These are phyloP conservation scores for Bullera alba DNA, from an alignment of 768 basidiomycete species.

Conservation along the genomic window DNA sequence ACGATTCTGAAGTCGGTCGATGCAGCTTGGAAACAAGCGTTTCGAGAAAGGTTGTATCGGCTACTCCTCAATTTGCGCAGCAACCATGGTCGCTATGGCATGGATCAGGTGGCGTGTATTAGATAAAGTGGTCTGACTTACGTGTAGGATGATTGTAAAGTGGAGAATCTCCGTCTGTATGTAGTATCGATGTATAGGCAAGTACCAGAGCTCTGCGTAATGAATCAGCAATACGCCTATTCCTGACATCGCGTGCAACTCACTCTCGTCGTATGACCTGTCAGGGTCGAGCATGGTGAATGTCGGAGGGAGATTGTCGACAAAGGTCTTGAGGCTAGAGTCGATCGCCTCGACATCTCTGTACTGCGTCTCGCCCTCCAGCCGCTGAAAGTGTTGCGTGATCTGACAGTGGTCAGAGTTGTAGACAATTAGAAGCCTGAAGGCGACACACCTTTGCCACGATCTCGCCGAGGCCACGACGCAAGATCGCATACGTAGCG, in stretches of 20 bases:
- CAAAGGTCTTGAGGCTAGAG: constrained; percentile 72
- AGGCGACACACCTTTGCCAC: constrained; percentile 55
- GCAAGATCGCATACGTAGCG: constrained; percentile 80
- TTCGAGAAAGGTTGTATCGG: constrained; percentile 70
- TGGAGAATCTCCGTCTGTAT: constrained; percentile 70
- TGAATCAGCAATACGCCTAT: background rate
- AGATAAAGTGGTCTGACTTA: constrained; percentile 11
- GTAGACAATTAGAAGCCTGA: background rate
- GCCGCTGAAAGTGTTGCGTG: constrained; percentile 86
- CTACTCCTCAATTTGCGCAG: constrained; percentile 70
- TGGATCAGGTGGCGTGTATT: background rate
- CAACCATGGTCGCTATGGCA: constrained; percentile 70
- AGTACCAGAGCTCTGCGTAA: constrained; percentile 35
- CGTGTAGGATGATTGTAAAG: constrained; percentile 45
- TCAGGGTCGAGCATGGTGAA: constrained; percentile 59
- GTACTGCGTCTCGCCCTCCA: constrained; percentile 69
- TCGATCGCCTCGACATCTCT: constrained; percentile 74
- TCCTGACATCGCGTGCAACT: constrained; percentile 47
- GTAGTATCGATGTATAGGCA: constrained; percentile 80
- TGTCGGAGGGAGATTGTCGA: constrained; percentile 64
- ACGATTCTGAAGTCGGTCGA: constrained; percentile 72
- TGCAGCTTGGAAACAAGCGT: constrained; percentile 85
- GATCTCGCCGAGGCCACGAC: constrained; percentile 71
- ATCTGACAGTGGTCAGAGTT: constrained; percentile 50
- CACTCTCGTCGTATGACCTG: constrained; percentile 62